A percentile compares a stretch with the other conserved stretches of the same genome.
Evolutionary conservation across 2,329 filamentous ascomycete genomes (phyloP).

Genomic region (Neonectria neomacrospora): DNA sequence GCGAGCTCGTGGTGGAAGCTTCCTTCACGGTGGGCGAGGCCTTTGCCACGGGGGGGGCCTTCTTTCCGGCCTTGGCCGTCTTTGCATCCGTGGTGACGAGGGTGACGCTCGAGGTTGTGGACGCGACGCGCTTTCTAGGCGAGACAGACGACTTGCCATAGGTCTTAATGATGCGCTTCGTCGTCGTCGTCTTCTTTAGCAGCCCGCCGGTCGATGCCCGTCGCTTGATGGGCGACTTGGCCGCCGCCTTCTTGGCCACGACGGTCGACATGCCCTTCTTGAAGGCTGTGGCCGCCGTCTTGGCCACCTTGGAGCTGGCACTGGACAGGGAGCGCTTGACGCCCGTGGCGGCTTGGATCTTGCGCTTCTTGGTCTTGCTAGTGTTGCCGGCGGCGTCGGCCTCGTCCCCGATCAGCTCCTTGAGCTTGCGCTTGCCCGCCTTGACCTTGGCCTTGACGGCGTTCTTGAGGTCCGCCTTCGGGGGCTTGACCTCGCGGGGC

Average conservation of each 20-base stretch:
- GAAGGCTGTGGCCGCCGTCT: slow-evolving; percentile 51
- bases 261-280: slow-evolving; percentile 52
- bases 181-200: slow-evolving; percentile 45
- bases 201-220: slow-evolving; percentile 41
- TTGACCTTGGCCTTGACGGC: slow-evolving; percentile 55
- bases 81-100: slow-evolving; percentile 23
- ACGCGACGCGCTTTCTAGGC: slow-evolving; percentile 36
- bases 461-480: slow-evolving; percentile 57
- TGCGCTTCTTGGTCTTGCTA: slow-evolving; percentile 63
- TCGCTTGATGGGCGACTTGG: slow-evolving; percentile 43
- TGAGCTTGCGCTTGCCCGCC: slow-evolving; percentile 66
- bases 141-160: slow-evolving; percentile 41
- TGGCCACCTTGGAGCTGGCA: slow-evolving; percentile 50
- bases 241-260: slow-evolving; percentile 44
- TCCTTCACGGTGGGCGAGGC: slow-evolving; percentile 22
- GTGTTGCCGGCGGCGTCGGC: slow-evolving; percentile 49
- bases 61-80: slow-evolving; percentile 31
- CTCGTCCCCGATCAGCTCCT: slow-evolving; percentile 61
- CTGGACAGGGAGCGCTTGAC: slow-evolving; percentile 51
- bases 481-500: slow-evolving; percentile 64
- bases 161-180: slow-evolving; percentile 46
- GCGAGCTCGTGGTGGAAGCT: background rate
- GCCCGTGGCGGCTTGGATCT: slow-evolving; percentile 49
- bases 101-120: slow-evolving; percentile 36
- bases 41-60: slow-evolving; percentile 24